Percentiles rank a stretch among this genome's conserved stretches.
Conservation (phyloP, 2,329 filamentous ascomycete species). For the Sporothrix sp. region DNA sequence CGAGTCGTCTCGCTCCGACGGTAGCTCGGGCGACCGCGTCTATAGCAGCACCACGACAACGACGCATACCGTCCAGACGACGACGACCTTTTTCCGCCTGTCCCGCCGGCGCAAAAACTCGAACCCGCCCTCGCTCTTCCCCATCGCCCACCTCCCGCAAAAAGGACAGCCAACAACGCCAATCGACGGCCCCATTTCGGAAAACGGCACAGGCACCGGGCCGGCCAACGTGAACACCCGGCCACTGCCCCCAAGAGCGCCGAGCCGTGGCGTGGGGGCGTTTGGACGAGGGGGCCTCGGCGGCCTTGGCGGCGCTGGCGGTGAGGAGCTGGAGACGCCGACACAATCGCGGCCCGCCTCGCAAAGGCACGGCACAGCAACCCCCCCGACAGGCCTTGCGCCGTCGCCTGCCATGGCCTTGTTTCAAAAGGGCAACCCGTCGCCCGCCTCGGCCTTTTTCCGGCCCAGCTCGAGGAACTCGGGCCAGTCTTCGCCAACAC, state of each 20-base stretch:
- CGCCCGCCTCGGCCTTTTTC: conserved; percentile 42
- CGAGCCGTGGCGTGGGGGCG: conserved; percentile 4
- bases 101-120: conserved; percentile 50
- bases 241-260: neutral
- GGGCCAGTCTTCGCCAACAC: conserved; percentile 59
- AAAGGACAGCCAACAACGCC: conserved; percentile 29
- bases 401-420: conserved; percentile 26
- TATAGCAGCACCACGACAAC: conserved; percentile 51
- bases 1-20: conserved; percentile 85
- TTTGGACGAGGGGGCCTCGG: conserved; percentile 9
- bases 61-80: conserved; percentile 50
- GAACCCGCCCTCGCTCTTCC: conserved; percentile 66
- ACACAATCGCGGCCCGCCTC: conserved; percentile 24
- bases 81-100: conserved; percentile 71
- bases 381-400: conserved; percentile 22
- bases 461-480: conserved; percentile 39
- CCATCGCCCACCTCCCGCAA: conserved; percentile 66
- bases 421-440: conserved; percentile 29
- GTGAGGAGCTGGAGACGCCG: conserved; percentile 22
- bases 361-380: conserved; percentile 19
- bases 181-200: conserved; percentile 6
- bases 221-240: neutral
- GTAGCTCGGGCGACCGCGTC: conserved; percentile 59
- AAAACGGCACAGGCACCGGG: conserved; percentile 3
- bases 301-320: conserved; percentile 4